Base-by-base conservation (phyloP, 257 asterid species). In the Knoxia roxburghii region DNA sequence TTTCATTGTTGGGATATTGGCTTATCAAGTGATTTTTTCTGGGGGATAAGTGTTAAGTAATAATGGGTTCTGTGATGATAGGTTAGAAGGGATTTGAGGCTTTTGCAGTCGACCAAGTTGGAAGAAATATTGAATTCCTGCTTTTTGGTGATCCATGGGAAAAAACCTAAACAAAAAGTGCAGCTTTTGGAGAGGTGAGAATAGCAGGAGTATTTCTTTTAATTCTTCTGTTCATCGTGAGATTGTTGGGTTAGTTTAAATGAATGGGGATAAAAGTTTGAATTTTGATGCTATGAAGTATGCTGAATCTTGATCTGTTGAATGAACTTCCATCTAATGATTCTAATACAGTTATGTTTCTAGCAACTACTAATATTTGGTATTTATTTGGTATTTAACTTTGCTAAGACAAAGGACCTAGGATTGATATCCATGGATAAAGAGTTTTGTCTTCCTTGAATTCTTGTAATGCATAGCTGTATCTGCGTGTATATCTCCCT, bases 51-150 rank as follows among this genome's bases (percentile, higher is more conserved):
- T n/a, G n/a, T n/a, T n/a, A n/a, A n/a, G n/a, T 48, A 4, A 27
- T 14, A 48, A 11, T 61, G 24, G 17, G 50, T 35, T 11, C 70
- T 53, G 41, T 75, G 58, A 21, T 68, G 41, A 48, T 64, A 91
- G 98, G 96, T 94, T 56, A 84, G 95, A 75, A 84, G 95, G 77
- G 97, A 88, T 78, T 68, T 94, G 80, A 83, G 84, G 82, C 95
- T 93, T 79, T 71, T 94, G 71, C 86, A 81, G 78, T 81, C 71
- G 50, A 83, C 88, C 3, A 87, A 88, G 37, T 40, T 87, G 77
- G 95, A 83, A 68, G 96, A 94, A 66, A 76, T 90, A 64, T 65
- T 90, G 41, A 86, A 84, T 66, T 46, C 96, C 66, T 68, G 88
- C 10, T 88, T 88, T 73, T 69, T 80, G 46, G 91, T 94, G 62